A percentile compares a stretch with the other conserved stretches of the same genome.
Conservation (phyloP, 306 rosid species). For the Prunus fruticosa region DNA sequence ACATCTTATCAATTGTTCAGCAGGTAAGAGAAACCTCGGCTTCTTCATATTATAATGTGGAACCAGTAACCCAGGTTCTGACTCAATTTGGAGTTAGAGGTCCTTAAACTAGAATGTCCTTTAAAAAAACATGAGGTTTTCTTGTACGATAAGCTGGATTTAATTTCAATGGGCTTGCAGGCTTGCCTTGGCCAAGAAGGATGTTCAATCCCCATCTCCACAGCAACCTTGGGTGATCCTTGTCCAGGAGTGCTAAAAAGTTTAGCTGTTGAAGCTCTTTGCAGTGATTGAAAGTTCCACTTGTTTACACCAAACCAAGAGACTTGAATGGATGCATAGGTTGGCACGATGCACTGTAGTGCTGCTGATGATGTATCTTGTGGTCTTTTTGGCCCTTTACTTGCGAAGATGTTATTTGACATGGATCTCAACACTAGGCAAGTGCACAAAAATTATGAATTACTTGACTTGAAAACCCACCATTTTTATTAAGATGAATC, state of each 20-base stretch:
- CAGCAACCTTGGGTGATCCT: slow-evolving; percentile 9
- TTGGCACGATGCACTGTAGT: too few species aligned
- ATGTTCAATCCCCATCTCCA: slow-evolving; percentile 10
- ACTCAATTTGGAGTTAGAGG: too few species aligned
- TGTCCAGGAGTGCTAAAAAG: slow-evolving; percentile 11
- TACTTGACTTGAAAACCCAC: too few species aligned
- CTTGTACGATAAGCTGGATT: neutral
- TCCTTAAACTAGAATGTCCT: too few species aligned
- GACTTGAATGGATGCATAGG: neutral
- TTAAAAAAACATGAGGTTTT: neutral
- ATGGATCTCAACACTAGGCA: too few species aligned
- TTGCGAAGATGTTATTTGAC: too few species aligned
- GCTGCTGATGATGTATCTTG: too few species aligned
- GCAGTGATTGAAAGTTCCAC: neutral
- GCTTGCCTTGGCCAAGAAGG: slow-evolving; percentile 7
- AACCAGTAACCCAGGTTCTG: too few species aligned
- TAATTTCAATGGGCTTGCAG: neutral
- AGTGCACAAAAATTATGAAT: too few species aligned
- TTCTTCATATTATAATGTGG: neutral
- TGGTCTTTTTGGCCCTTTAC: too few species aligned
- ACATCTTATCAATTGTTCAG: slow-evolving; percentile 1
- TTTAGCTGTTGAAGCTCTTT: slow-evolving; percentile 18
- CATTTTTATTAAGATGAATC: too few species aligned
- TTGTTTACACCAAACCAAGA: neutral
- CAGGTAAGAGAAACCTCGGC: neutral